phyloP scores from a whole-genome alignment of 1,139 yeast genomes.

The Zhuliangozyma parablackwelliae region DNA sequence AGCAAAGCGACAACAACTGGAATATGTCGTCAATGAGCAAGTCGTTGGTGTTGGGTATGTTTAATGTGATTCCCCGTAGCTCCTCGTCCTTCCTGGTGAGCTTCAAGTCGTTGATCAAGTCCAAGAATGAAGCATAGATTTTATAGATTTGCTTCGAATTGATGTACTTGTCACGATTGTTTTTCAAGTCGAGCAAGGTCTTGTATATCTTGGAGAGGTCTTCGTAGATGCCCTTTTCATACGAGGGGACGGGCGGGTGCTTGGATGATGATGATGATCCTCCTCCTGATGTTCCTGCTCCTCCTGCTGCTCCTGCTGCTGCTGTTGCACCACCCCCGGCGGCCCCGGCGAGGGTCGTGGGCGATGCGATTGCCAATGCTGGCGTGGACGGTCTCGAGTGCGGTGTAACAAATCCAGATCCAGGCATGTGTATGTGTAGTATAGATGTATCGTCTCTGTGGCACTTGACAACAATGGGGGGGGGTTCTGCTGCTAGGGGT shows the following conservation, averaged over 20 bases:
- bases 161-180: conserved; percentile 59
- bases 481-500: not conserved
- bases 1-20: conserved; percentile 78
- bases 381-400: conserved; percentile 11
- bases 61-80: conserved; percentile 37
- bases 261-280: not conserved
- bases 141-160: conserved; percentile 59
- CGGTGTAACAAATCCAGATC: conserved; percentile 9
- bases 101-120: conserved; percentile 47
- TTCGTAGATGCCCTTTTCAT: conserved; percentile 49
- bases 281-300: not conserved
- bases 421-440: not conserved
- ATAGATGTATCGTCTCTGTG: too few species aligned
- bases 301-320: not conserved
- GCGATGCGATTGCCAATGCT: too few species aligned
- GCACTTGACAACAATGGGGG: not conserved
- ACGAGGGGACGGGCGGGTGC: conserved; percentile 29
- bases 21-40: conserved; percentile 81
- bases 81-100: conserved; percentile 47
- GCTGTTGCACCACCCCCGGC: too few species aligned
- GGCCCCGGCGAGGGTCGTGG: too few species aligned
- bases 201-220: conserved; percentile 47
- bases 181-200: conserved; percentile 52
- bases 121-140: conserved; percentile 51
- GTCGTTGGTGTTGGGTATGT: conserved; percentile 51